A percentile compares a stretch with the other conserved stretches of the same genome.
phyloP scores from a whole-genome alignment of 768 basidiomycete genomes.

The Lentinula edodes region DNA sequence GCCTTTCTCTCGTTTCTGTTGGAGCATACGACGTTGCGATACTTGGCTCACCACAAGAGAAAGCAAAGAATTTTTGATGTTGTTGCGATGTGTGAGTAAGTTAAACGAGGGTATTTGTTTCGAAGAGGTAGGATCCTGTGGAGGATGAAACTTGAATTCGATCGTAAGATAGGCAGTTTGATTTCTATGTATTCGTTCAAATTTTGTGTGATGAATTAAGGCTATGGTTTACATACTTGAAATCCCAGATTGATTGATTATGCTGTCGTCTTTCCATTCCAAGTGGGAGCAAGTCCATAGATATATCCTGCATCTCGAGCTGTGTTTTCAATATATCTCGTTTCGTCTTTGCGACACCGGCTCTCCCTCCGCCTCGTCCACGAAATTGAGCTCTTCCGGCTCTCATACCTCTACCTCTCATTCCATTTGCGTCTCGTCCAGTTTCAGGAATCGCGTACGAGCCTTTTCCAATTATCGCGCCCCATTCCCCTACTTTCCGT shows the following conservation, averaged over 20 bases:
- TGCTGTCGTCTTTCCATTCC: conserved; percentile 77
- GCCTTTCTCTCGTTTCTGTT: conserved; percentile 41
- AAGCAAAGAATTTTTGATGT: conserved; percentile 43
- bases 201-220: background rate
- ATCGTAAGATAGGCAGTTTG: conserved; percentile 64
- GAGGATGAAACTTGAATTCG: conserved; percentile 64
- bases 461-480: conserved; percentile 59
- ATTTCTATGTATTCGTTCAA: conserved; percentile 37
- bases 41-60: conserved; percentile 43
- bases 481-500: conserved; percentile 70
- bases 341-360: conserved; percentile 36
- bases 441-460: conserved; percentile 35
- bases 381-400: conserved; percentile 16
- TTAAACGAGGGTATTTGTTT: conserved; percentile 35
- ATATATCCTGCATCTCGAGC: conserved; percentile 62
- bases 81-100: conserved; percentile 62
- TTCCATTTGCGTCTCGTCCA: conserved; percentile 4
- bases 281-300: conserved; percentile 68
- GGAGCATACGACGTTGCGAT: conserved; percentile 14
- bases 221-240: conserved; percentile 49
- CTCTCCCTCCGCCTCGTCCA: conserved; percentile 17
- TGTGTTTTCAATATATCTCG: conserved; percentile 63
- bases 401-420: conserved; percentile 12
- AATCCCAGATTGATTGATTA: conserved; percentile 83
- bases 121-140: conserved; percentile 36